Evolutionary conservation across 1,284 basidiomycete genomes (phyloP).

Genomic region (Chalciporus piperatoides): DNA sequence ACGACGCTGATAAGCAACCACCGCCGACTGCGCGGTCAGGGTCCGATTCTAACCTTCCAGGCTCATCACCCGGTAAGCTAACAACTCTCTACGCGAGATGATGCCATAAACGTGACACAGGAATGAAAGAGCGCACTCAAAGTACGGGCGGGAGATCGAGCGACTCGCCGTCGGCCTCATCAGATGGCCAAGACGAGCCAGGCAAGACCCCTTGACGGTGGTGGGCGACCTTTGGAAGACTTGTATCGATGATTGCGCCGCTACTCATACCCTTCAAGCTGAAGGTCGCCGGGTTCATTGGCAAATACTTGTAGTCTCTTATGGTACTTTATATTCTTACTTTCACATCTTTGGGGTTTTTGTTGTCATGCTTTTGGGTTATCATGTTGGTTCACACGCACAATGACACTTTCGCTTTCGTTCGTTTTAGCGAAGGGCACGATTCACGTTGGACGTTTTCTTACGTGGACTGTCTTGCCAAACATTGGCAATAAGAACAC

Average conservation of each 20-base stretch:
- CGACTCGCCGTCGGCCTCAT: slow-evolving; percentile 11
- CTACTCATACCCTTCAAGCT: slow-evolving; percentile 46
- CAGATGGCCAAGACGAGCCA: slow-evolving; percentile 17
- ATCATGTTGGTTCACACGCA: slow-evolving; percentile 10
- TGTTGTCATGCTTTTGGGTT: slow-evolving; percentile 21
- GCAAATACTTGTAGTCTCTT: slow-evolving; percentile 38
- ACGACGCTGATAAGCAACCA: slow-evolving; percentile 8
- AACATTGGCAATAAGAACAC: slow-evolving; percentile 14
- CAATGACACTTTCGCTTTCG: slow-evolving; percentile 15
- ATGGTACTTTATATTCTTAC: slow-evolving; percentile 17
- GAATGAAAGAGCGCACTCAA: slow-evolving; percentile 3
- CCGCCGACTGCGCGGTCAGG: not conserved
- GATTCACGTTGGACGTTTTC: slow-evolving; percentile 5
- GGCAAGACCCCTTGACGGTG: slow-evolving; percentile 43
- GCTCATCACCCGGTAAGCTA: slow-evolving; percentile 18
- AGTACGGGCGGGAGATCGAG: not conserved
- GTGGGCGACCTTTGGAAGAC: slow-evolving; percentile 54
- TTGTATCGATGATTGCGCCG: slow-evolving; percentile 44
- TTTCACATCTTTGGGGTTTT: slow-evolving; percentile 24
- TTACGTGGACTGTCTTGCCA: slow-evolving; percentile 20
- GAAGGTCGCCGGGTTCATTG: slow-evolving; percentile 57
- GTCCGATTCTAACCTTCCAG: slow-evolving; percentile 1
- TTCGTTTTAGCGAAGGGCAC: not conserved
- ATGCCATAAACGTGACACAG: slow-evolving; percentile 15
- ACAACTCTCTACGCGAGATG: slow-evolving; percentile 4